Percentiles rank a stretch among this genome's conserved stretches.
Conservation (phyloP, 768 basidiomycete genomes). For the Suillus brevipes region DNA sequence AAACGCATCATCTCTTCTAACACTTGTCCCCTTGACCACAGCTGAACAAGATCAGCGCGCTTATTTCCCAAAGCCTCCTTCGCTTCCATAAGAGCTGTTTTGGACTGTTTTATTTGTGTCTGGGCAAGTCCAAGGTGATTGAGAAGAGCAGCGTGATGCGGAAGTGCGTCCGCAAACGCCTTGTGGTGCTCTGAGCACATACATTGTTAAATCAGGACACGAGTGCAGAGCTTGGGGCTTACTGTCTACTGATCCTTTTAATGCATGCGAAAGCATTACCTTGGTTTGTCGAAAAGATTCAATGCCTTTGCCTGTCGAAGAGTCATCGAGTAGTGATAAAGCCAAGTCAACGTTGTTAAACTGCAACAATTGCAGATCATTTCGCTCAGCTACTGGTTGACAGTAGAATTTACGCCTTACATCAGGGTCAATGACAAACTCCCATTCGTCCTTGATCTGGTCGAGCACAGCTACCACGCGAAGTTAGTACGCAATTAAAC, state of each 20-base stretch:
- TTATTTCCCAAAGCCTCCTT: constrained; percentile 80
- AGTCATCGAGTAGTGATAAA: constrained; percentile 80
- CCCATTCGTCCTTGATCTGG: constrained; percentile 88
- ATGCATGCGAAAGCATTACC: constrained; percentile 70
- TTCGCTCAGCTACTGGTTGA: constrained; percentile 5
- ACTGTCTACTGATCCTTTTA: constrained; percentile 90
- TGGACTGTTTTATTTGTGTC: constrained; percentile 68
- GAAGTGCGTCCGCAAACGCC: constrained; percentile 91
- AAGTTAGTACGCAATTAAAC: neutral
- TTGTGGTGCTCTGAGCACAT: constrained; percentile 77
- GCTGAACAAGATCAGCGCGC: constrained; percentile 84
- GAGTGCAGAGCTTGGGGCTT: constrained; percentile 32
- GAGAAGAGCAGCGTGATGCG: constrained; percentile 82
- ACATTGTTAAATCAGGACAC: constrained; percentile 4
- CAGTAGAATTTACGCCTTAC: constrained; percentile 42
- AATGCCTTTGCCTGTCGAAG: constrained; percentile 71
- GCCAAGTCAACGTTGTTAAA: constrained; percentile 96
- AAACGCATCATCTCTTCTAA: constrained; percentile 93
- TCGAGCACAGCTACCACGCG: constrained; percentile 66
- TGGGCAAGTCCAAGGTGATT: constrained; percentile 74
- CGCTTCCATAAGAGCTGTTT: constrained; percentile 69
- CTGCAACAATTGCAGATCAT: constrained; percentile 36
- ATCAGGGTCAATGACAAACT: constrained; percentile 79
- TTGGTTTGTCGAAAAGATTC: constrained; percentile 78
- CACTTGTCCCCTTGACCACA: constrained; percentile 88